Evolutionary conservation across 2,329 filamentous ascomycete genomes (phyloP).

Genomic region (Aspergillus candidus): DNA sequence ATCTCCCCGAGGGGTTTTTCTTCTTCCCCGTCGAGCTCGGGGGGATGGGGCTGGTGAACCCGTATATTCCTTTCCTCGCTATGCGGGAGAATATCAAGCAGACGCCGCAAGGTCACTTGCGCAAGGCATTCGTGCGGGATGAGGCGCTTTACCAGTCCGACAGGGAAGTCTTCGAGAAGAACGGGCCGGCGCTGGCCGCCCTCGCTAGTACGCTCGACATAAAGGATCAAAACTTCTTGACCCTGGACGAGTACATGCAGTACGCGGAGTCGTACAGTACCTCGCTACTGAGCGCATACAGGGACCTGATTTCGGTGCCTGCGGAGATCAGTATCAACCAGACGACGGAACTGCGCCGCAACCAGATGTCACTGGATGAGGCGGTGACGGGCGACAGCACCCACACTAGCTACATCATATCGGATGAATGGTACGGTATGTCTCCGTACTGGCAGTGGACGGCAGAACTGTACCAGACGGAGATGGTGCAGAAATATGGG

Average conservation of each 20-base stretch:
- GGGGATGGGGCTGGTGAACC: slow-evolving; percentile 46
- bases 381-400: slow-evolving; percentile 1
- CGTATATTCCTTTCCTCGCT: slow-evolving; percentile 44
- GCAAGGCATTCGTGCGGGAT: slow-evolving; percentile 34
- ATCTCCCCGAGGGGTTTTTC: slow-evolving; percentile 48
- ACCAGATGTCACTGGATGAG: slow-evolving; percentile 15
- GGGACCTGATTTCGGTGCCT: slow-evolving; percentile 26
- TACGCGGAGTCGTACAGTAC: slow-evolving; percentile 31
- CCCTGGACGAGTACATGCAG: slow-evolving; percentile 35
- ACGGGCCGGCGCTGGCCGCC: slow-evolving; percentile 9
- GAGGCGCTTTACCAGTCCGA: slow-evolving; percentile 51
- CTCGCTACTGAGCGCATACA: slow-evolving; percentile 27
- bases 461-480: slow-evolving; percentile 35
- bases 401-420: slow-evolving; percentile 14
- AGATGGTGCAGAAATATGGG: slow-evolving; percentile 38
- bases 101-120: slow-evolving; percentile 29
- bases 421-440: slow-evolving; percentile 28
- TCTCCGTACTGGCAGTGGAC: slow-evolving; percentile 40
- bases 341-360: slow-evolving; percentile 23
- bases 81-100: slow-evolving; percentile 41
- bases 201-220: too few relatives aligned
- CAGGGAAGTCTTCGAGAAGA: slow-evolving; percentile 28
- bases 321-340: slow-evolving; percentile 24
- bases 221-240: slow-evolving; percentile 23
- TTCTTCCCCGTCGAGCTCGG: slow-evolving; percentile 49